Percentiles rank a stretch among this genome's conserved stretches.
Evolutionary conservation across 768 basidiomycete species (phyloP).

Genomic region (Arthromyces matolae): DNA sequence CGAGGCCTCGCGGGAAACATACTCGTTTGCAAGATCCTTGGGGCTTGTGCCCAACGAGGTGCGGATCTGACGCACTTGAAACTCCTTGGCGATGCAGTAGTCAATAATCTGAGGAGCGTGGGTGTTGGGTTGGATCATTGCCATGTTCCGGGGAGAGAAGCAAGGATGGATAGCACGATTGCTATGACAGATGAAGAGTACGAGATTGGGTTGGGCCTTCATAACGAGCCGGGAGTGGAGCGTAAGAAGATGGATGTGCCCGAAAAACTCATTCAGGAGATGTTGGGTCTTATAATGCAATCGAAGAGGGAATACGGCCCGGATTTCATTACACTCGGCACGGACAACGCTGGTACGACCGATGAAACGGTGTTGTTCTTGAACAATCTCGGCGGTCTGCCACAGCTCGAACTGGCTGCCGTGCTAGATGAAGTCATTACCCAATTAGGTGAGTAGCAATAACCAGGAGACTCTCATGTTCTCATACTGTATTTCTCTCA

Average conservation of each 20-base stretch:
- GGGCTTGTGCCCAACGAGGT: conserved; percentile 43
- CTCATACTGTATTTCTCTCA: background rate
- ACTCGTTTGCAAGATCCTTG: conserved; percentile 54
- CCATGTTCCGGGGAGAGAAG: conserved; percentile 48
- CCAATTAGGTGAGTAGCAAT: conserved; percentile 34
- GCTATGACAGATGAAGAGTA: conserved; percentile 25
- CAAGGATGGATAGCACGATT: conserved; percentile 13
- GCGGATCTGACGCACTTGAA: conserved; percentile 31
- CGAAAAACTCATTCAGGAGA: conserved; percentile 25
- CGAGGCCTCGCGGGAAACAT: conserved; percentile 46
- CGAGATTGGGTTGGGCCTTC: conserved; percentile 53
- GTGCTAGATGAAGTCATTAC: conserved; percentile 39
- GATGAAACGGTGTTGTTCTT: conserved; percentile 50
- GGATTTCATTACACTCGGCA: conserved; percentile 6
- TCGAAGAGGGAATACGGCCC: conserved; percentile 37
- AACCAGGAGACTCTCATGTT: background rate
- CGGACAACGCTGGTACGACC: conserved; percentile 27
- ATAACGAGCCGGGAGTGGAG: conserved; percentile 48
- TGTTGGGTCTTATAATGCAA: conserved; percentile 36
- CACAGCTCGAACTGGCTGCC: conserved; percentile 50
- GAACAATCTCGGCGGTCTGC: conserved; percentile 55
- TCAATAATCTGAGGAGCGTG: conserved; percentile 29
- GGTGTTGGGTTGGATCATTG: conserved; percentile 51
- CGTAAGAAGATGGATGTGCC: conserved; percentile 36
- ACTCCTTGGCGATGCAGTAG: conserved; percentile 31